Percentiles rank a stretch among this genome's conserved stretches.
Evolutionary conservation across 1,284 basidiomycete species (phyloP).

Genomic region (Melanopsichium pennsylvanicum): DNA sequence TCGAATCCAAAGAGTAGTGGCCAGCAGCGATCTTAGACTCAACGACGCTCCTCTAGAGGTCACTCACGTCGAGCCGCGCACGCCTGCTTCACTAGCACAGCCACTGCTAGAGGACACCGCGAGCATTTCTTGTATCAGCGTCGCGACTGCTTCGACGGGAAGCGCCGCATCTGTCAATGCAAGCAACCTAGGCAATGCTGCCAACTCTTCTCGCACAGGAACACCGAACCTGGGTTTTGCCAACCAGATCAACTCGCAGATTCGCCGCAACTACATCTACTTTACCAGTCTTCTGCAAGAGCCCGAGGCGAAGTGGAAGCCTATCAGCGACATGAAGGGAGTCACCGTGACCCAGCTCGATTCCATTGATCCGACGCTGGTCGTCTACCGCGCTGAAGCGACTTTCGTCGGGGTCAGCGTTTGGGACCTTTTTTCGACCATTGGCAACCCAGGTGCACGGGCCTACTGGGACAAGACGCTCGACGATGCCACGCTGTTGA

Average conservation of each 20-base stretch:
- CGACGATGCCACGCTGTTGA: slow-evolving; percentile 83
- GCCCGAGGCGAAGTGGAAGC: slow-evolving; percentile 96
- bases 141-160: slow-evolving; percentile 42
- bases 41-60: slow-evolving; percentile 44
- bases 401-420: slow-evolving; percentile 95
- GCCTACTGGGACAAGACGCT: slow-evolving; percentile 88
- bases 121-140: slow-evolving; percentile 50
- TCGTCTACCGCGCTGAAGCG: slow-evolving; percentile 94
- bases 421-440: slow-evolving; percentile 93
- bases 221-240: slow-evolving; percentile 37
- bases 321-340: slow-evolving; percentile 81
- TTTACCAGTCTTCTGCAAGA: slow-evolving; percentile 97
- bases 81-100: slow-evolving; percentile 19
- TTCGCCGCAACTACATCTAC: slow-evolving; percentile 92
- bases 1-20: slow-evolving; percentile 51
- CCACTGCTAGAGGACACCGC: slow-evolving; percentile 45
- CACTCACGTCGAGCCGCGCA: slow-evolving; percentile 20
- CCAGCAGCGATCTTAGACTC: slow-evolving; percentile 47
- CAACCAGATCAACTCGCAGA: slow-evolving; percentile 74
- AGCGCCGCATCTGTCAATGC: slow-evolving; percentile 25
- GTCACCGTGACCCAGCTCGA: slow-evolving; percentile 85
- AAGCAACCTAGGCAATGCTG: slow-evolving; percentile 8
- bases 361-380: slow-evolving; percentile 94
- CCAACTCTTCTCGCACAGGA: slow-evolving; percentile 72
- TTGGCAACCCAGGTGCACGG: slow-evolving; percentile 82